Percentiles rank a stretch among this genome's conserved stretches.
These are phyloP conservation scores for Gentiana dahurica DNA, from an alignment of 257 asterid species.

Conservation along the genomic window DNA sequence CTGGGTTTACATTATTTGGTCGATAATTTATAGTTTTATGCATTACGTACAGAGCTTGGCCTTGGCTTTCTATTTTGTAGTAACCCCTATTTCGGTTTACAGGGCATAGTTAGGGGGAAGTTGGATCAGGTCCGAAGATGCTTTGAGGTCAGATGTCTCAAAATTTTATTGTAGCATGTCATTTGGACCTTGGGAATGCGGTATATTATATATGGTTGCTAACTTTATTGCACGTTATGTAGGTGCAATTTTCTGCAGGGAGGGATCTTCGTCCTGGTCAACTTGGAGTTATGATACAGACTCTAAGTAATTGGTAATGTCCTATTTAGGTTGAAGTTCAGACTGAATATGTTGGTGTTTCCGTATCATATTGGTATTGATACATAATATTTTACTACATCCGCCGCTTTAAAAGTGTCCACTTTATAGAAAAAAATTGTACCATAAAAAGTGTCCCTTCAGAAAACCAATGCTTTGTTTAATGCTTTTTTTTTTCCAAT, in stretches of 20 bases:
- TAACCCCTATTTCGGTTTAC: constrained; percentile 5
- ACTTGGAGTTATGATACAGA: constrained; percentile 65
- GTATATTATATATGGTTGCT: not conserved
- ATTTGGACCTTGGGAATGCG: no score
- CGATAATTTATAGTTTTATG: not conserved
- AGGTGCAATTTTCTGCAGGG: constrained; percentile 99
- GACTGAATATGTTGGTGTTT: not conserved
- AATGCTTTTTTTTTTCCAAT: no score
- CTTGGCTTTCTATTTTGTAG: not conserved
- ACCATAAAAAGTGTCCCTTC: no score
- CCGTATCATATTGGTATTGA: not conserved
- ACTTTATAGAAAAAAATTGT: no score
- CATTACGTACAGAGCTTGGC: not conserved
- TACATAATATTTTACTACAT: no score
- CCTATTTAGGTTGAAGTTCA: not conserved
- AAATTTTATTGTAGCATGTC: constrained; percentile 7
- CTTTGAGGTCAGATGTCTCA: constrained; percentile 62
- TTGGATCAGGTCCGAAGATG: constrained; percentile 95
- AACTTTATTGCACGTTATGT: constrained; percentile 18
- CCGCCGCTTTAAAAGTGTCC: no score
- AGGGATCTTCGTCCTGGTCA: constrained; percentile 98
- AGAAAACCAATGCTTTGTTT: no score
- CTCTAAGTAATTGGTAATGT: constrained; percentile 57
- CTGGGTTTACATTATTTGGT: not conserved
- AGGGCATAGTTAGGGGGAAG: constrained; percentile 98